Percentiles rank a stretch among this genome's conserved stretches.
phyloP scores from a whole-genome alignment of 345 rosid genomes.

The Populus simonii region DNA sequence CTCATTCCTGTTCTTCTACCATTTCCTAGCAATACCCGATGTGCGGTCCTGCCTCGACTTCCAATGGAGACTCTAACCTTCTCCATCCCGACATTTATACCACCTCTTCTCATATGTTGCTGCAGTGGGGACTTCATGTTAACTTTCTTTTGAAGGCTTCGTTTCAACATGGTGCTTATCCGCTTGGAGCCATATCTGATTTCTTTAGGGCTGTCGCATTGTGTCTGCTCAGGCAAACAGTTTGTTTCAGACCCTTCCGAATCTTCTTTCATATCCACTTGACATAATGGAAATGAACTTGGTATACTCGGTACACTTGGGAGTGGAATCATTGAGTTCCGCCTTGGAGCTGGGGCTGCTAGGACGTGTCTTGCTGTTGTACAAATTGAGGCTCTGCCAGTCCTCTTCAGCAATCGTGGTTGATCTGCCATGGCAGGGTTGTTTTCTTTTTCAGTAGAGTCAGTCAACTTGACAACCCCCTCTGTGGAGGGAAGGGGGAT shows the following conservation, averaged over 20 bases:
- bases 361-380: constrained; percentile 35
- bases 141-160: constrained; percentile 73
- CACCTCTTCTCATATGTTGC: constrained; percentile 63
- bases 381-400: constrained; percentile 75
- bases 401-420: constrained; percentile 51
- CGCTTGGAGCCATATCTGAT: constrained; percentile 47
- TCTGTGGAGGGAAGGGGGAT: constrained; percentile 33
- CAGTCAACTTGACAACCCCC: constrained; percentile 34
- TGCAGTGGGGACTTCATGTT: constrained; percentile 53
- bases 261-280: constrained; percentile 34
- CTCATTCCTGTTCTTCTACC: constrained; percentile 56
- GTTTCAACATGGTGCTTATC: constrained; percentile 51
- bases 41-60: constrained; percentile 69
- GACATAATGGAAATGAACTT: constrained; percentile 28
- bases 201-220: constrained; percentile 53
- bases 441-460: constrained; percentile 79
- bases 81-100: constrained; percentile 83
- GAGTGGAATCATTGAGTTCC: constrained; percentile 72
- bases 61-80: constrained; percentile 82
- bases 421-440: constrained; percentile 60
- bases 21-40: constrained; percentile 51
- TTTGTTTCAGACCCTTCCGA: constrained; percentile 24
- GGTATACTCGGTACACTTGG: constrained; percentile 34
- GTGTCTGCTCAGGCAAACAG: constrained; percentile 44
- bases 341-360: constrained; percentile 54